phyloP scores from a whole-genome alignment of 495 filamentous ascomycete genomes.

The Lasiosphaeria hispida region DNA sequence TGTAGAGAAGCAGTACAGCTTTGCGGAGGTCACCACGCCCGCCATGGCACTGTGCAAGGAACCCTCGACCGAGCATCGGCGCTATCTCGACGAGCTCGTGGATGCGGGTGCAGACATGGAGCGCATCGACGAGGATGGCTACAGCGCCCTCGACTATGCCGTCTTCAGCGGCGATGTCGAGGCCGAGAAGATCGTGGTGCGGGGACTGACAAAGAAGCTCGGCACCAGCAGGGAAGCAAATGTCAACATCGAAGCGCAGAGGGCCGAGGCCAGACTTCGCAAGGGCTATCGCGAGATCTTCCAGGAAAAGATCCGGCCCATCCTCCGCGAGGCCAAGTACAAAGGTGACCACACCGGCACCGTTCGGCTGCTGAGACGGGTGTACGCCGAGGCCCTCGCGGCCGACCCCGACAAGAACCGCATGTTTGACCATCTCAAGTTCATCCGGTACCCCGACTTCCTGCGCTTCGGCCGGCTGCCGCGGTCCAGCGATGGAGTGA shows the following conservation, averaged over 20 bases:
- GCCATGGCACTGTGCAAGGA: slow-evolving; percentile 36
- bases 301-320: slow-evolving; percentile 29
- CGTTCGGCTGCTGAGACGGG: slow-evolving; percentile 17
- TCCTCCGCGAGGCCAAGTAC: slow-evolving; percentile 15
- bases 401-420: slow-evolving; percentile 9
- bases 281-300: slow-evolving; percentile 34
- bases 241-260: neutral
- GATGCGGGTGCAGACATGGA: slow-evolving; percentile 29
- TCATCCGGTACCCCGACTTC: slow-evolving; percentile 21
- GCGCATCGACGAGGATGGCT: slow-evolving; percentile 27
- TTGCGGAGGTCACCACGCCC: slow-evolving; percentile 21
- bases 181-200: slow-evolving; percentile 20
- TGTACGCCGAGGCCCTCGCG: slow-evolving; percentile 20
- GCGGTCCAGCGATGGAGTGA: slow-evolving; percentile 19
- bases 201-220: slow-evolving; percentile 13
- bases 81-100: slow-evolving; percentile 27
- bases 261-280: slow-evolving; percentile 23
- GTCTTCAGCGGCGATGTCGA: slow-evolving; percentile 21
- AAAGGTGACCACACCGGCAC: too few relatives aligned
- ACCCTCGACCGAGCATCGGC: slow-evolving; percentile 28
- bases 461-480: slow-evolving; percentile 17
- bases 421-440: slow-evolving; percentile 22
- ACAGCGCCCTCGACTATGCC: slow-evolving; percentile 33
- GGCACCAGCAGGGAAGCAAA: too few relatives aligned
- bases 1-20: too few relatives aligned